These are phyloP conservation scores for Primulina eburnea DNA, from an alignment of 257 asterid species.

Conservation along the genomic window DNA sequence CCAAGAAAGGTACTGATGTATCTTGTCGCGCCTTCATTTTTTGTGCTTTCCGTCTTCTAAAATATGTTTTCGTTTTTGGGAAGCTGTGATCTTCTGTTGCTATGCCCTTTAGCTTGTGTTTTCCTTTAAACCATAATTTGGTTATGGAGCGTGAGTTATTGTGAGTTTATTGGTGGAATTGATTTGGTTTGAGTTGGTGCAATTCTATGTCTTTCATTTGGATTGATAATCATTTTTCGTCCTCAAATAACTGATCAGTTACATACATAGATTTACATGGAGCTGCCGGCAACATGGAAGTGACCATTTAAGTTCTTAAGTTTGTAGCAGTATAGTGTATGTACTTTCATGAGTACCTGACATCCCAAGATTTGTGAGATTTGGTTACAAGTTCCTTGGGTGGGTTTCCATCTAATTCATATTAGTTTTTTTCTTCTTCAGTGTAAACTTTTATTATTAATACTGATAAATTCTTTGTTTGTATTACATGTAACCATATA, in stretches of 20 bases:
- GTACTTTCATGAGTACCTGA: too few species aligned
- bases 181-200: background rate
- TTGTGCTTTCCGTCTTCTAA: background rate
- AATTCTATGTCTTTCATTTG: too few species aligned
- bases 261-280: background rate
- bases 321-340: background rate
- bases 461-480: too few species aligned
- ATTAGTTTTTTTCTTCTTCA: too few species aligned
- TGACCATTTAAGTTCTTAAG: background rate
- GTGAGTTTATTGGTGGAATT: background rate
- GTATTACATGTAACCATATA: too few species aligned
- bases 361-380: too few species aligned
- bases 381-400: too few species aligned
- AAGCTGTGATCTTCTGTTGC: background rate
- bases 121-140: too few species aligned
- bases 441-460: too few species aligned
- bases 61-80: background rate
- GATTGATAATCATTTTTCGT: background rate
- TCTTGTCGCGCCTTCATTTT: too few species aligned
- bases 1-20: background rate
- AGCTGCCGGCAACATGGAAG: background rate
- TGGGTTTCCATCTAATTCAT: too few species aligned
- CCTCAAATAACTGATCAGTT: background rate
- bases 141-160: background rate
- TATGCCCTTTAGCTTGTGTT: background rate